Evolutionary conservation across 768 basidiomycete species (phyloP).

Genomic region (Mycena vitilis): DNA sequence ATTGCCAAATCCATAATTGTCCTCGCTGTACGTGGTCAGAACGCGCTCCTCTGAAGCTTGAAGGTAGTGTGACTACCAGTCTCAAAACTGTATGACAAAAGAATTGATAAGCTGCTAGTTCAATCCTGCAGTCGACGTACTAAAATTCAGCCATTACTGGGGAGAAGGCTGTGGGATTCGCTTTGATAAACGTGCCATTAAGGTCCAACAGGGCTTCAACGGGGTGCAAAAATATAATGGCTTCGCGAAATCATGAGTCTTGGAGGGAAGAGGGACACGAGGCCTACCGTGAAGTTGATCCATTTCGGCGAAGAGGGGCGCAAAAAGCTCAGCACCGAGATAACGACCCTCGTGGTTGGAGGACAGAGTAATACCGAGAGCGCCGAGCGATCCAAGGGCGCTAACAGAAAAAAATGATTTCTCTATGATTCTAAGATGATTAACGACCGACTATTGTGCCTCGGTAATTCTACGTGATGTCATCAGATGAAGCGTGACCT

Average conservation of each 20-base stretch:
- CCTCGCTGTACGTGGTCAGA: constrained; percentile 10
- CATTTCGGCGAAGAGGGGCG: constrained; percentile 15
- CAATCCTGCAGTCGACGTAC: constrained; percentile 2
- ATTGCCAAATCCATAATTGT: constrained; percentile 25
- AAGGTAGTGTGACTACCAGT: constrained; percentile 15
- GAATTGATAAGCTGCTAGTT: not conserved
- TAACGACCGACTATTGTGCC: constrained; percentile 17
- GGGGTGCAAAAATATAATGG: constrained; percentile 27
- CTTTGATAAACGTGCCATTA: constrained; percentile 19
- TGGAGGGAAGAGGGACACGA: not conserved
- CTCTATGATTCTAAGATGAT: not conserved
- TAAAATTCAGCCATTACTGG: constrained; percentile 28
- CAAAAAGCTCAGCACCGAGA: constrained; percentile 24
- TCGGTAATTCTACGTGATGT: constrained; percentile 17
- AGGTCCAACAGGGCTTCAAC: constrained; percentile 12
- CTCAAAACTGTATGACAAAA: constrained; percentile 22
- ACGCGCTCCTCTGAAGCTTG: not conserved
- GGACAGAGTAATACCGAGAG: constrained; percentile 24
- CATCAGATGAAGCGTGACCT: not conserved
- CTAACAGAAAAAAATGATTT: constrained; percentile 1
- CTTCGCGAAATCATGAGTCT: not conserved
- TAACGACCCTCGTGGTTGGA: constrained; percentile 33
- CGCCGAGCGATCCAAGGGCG: constrained; percentile 19
- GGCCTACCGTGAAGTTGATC: not conserved
- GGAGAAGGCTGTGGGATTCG: constrained; percentile 26